Conservation (phyloP, 768 basidiomycete genomes). For the Serendipita sp. region DNA sequence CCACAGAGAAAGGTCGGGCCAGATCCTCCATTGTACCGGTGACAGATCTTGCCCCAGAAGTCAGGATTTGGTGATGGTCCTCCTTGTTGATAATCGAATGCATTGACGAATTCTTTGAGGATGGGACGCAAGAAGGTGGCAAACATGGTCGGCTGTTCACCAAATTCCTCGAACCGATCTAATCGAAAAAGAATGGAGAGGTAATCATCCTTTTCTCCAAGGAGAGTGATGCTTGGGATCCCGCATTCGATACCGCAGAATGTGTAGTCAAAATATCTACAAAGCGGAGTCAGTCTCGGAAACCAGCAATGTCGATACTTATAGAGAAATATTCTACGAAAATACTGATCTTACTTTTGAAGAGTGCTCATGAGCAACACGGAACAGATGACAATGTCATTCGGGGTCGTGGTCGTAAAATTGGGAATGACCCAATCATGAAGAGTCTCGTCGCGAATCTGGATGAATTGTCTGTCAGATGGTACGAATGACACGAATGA, state of each 20-base stretch:
- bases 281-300: too few relatives aligned
- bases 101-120: slow-evolving; percentile 19
- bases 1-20: slow-evolving; percentile 23
- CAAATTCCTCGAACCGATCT: slow-evolving; percentile 26
- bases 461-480: neutral
- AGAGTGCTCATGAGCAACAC: slow-evolving; percentile 29
- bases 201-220: slow-evolving; percentile 29
- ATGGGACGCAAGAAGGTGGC: slow-evolving; percentile 27
- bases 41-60: slow-evolving; percentile 8
- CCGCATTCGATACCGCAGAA: slow-evolving; percentile 23
- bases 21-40: slow-evolving; percentile 16
- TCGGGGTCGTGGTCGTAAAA: slow-evolving; percentile 30
- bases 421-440: slow-evolving; percentile 27
- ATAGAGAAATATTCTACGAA: too few relatives aligned
- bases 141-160: slow-evolving; percentile 24
- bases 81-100: slow-evolving; percentile 14
- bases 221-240: slow-evolving; percentile 30
- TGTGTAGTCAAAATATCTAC: slow-evolving; percentile 24
- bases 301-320: too few relatives aligned
- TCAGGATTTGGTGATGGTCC: neutral
- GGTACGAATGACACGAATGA: too few relatives aligned
- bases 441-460: slow-evolving; percentile 16
- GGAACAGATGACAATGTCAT: slow-evolving; percentile 24
- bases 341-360: too few relatives aligned
- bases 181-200: slow-evolving; percentile 22